Evolutionary conservation across 1,284 basidiomycete genomes (phyloP).

Genomic region (Ceratobasidium sp.): DNA sequence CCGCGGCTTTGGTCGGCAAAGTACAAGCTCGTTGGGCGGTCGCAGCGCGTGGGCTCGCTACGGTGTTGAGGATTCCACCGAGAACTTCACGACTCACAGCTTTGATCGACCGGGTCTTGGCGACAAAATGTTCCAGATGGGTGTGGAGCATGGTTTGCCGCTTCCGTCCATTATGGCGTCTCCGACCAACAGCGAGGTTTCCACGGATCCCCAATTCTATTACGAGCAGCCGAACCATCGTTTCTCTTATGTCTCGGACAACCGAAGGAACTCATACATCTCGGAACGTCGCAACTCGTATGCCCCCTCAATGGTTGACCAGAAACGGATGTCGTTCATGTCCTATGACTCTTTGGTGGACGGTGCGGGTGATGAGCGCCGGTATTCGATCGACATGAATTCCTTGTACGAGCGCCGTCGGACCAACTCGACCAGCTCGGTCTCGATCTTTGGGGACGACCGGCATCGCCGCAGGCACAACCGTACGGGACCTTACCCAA

Average conservation of each 20-base stretch:
- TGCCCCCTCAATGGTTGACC: slow-evolving; percentile 16
- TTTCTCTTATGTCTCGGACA: slow-evolving; percentile 46
- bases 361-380: slow-evolving; percentile 38
- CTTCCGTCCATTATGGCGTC: slow-evolving; percentile 74
- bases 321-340: slow-evolving; percentile 39
- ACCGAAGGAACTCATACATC: slow-evolving; percentile 44
- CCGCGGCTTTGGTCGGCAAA: slow-evolving; percentile 56
- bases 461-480: slow-evolving; percentile 48
- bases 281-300: slow-evolving; percentile 22
- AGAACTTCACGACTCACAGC: slow-evolving; percentile 71
- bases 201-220: slow-evolving; percentile 46
- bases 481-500: slow-evolving; percentile 51
- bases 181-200: slow-evolving; percentile 58
- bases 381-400: slow-evolving; percentile 26
- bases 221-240: slow-evolving; percentile 10
- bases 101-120: slow-evolving; percentile 77
- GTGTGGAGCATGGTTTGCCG: slow-evolving; percentile 63
- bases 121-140: slow-evolving; percentile 85
- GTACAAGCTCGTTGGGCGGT: slow-evolving; percentile 63
- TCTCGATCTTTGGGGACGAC: slow-evolving; percentile 71
- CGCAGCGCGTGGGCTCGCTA: slow-evolving; percentile 70
- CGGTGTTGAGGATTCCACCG: slow-evolving; percentile 64
- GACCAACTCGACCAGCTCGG: slow-evolving; percentile 59
- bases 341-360: slow-evolving; percentile 72
- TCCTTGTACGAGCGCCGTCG: slow-evolving; percentile 50